These are phyloP conservation scores for Colletotrichum chlorophyti DNA, from an alignment of 2,329 filamentous ascomycete species.

Conservation along the genomic window DNA sequence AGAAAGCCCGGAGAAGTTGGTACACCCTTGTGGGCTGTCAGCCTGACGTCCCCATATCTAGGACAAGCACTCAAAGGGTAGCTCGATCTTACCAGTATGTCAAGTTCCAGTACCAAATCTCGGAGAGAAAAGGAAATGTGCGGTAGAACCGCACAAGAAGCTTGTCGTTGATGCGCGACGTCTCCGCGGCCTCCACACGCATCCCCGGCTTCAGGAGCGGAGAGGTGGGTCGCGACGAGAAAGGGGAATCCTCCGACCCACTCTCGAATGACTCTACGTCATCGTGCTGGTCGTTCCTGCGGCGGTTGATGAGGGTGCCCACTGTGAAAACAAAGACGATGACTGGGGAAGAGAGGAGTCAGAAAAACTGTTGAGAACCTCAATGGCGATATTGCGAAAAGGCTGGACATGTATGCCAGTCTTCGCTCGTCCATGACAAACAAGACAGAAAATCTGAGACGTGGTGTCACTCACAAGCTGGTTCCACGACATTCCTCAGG, in stretches of 20 bases:
- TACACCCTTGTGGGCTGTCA: slow-evolving; percentile 41
- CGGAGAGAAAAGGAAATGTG: slow-evolving; percentile 40
- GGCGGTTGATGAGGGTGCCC: slow-evolving; percentile 29
- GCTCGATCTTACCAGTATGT: slow-evolving; percentile 44
- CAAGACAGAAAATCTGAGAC: no score
- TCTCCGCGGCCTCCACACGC: slow-evolving; percentile 7
- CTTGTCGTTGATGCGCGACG: slow-evolving; percentile 26
- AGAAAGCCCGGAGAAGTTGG: slow-evolving; percentile 50
- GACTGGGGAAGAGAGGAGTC: slow-evolving; percentile 4
- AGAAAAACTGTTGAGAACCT: neutral
- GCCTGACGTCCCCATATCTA: no score
- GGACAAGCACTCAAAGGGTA: no score
- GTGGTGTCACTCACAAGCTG: slow-evolving; percentile 15
- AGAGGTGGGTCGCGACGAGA: slow-evolving; percentile 7
- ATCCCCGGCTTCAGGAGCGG: slow-evolving; percentile 25
- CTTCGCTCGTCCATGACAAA: no score
- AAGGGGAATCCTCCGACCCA: slow-evolving; percentile 23
- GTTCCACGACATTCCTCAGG: slow-evolving; percentile 25
- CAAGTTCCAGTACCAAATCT: slow-evolving; percentile 46
- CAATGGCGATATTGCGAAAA: no score
- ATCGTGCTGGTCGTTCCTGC: slow-evolving; percentile 7
- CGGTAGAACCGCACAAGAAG: slow-evolving; percentile 36
- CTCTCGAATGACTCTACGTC: slow-evolving; percentile 21
- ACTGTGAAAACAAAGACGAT: slow-evolving; percentile 26
- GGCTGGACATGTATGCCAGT: no score